Evolutionary conservation across 2,329 filamentous ascomycete species (phyloP).

Genomic region (Botryotinia narcissicola): DNA sequence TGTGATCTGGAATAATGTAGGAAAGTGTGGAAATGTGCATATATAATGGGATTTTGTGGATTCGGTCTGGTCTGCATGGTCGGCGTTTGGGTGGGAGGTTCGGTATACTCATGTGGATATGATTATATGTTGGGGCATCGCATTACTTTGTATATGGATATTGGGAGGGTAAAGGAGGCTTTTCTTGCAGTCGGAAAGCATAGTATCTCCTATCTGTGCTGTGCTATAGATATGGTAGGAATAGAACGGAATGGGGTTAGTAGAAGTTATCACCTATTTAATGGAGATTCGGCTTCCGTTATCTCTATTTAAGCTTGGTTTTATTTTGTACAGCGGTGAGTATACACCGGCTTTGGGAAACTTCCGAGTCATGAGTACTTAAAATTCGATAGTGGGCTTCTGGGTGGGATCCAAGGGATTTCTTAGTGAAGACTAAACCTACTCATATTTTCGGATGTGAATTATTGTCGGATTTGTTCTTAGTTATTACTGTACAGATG

Average conservation of each 20-base stretch:
- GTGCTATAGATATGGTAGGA: background rate
- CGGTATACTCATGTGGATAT: slow-evolving; percentile 8
- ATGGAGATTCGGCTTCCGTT: background rate
- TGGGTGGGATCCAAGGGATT: background rate
- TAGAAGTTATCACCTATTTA: background rate
- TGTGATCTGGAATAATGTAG: background rate
- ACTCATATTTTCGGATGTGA: background rate
- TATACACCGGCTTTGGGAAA: too few relatives aligned
- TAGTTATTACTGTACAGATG: accelerated
- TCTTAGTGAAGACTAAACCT: background rate
- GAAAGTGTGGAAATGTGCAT: background rate
- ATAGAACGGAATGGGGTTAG: background rate
- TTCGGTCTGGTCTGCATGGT: background rate
- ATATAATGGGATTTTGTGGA: background rate
- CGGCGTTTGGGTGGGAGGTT: background rate
- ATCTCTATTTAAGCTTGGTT: background rate
- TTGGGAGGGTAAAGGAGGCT: background rate
- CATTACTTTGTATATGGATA: background rate
- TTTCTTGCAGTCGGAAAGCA: background rate
- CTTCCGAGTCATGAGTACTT: too few relatives aligned
- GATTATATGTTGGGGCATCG: background rate
- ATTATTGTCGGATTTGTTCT: accelerated
- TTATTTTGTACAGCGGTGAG: background rate
- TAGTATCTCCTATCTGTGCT: background rate
- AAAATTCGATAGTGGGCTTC: background rate